phyloP scores from a whole-genome alignment of 1,284 basidiomycete species.

The Ceraceosorus bombacis region DNA sequence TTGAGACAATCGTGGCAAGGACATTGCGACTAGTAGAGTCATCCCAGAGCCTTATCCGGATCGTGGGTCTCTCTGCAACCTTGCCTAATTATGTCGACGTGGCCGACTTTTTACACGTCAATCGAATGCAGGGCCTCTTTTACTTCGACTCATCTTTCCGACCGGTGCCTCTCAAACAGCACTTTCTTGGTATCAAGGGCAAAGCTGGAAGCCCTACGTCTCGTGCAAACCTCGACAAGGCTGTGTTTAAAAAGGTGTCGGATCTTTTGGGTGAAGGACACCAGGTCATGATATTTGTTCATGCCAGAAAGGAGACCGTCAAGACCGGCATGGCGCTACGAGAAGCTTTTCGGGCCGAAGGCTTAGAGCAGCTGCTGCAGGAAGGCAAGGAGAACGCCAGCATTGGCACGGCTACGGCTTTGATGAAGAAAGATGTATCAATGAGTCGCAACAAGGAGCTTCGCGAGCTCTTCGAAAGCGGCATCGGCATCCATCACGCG shows the following conservation, averaged over 20 bases:
- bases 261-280: slow-evolving; percentile 54
- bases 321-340: slow-evolving; percentile 79
- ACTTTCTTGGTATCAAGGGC: slow-evolving; percentile 92
- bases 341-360: slow-evolving; percentile 71
- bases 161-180: slow-evolving; percentile 93
- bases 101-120: slow-evolving; percentile 87
- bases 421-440: slow-evolving; percentile 68
- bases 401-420: slow-evolving; percentile 12
- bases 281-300: slow-evolving; percentile 99
- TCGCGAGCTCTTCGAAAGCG: slow-evolving; percentile 83
- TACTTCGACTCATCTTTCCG: slow-evolving; percentile 98
- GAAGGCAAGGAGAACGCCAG: slow-evolving; percentile 25
- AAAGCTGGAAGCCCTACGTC: slow-evolving; percentile 69
- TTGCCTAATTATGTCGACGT: slow-evolving; percentile 97
- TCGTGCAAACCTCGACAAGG: slow-evolving; percentile 80
- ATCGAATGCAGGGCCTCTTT: slow-evolving; percentile 82
- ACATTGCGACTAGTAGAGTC: slow-evolving; percentile 91
- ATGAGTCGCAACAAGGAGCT: slow-evolving; percentile 89
- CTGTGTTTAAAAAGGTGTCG: slow-evolving; percentile 72
- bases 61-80: slow-evolving; percentile 95
- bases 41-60: slow-evolving; percentile 92
- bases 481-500: slow-evolving; percentile 95
- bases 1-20: slow-evolving; percentile 95
- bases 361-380: slow-evolving; percentile 63
- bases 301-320: slow-evolving; percentile 96